Evolutionary conservation across 2,329 filamentous ascomycete species (phyloP).

Genomic region (Cylindrodendrum hubeiense): DNA sequence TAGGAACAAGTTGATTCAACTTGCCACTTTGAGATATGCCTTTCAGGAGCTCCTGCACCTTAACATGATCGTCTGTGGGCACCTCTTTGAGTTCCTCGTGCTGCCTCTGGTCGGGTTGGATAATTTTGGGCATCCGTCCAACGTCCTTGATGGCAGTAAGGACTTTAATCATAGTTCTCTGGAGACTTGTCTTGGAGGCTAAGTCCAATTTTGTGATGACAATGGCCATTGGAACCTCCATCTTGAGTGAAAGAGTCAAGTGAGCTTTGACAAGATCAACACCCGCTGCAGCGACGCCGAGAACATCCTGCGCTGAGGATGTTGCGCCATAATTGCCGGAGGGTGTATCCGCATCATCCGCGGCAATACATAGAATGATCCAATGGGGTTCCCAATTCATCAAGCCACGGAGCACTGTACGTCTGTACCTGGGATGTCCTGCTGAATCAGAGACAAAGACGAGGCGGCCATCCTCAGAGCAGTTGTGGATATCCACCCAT

Average conservation of each 20-base stretch:
- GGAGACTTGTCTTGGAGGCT: conserved; percentile 79
- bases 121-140: conserved; percentile 79
- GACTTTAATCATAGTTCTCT: conserved; percentile 77
- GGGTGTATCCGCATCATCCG: conserved; percentile 73
- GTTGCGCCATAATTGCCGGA: conserved; percentile 53
- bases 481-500: conserved; percentile 94
- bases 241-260: conserved; percentile 84
- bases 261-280: conserved; percentile 83
- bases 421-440: conserved; percentile 88
- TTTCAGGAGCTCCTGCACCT: conserved; percentile 68
- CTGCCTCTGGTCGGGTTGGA: conserved; percentile 68
- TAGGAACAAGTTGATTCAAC: conserved; percentile 74
- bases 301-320: conserved; percentile 62
- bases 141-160: conserved; percentile 82
- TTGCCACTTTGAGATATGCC: conserved; percentile 59
- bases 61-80: conserved; percentile 65
- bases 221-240: conserved; percentile 82
- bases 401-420: conserved; percentile 90
- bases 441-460: conserved; percentile 94
- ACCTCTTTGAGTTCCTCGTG: conserved; percentile 68
- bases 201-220: conserved; percentile 93
- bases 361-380: conserved; percentile 88
- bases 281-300: conserved; percentile 65
- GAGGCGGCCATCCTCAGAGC: conserved; percentile 78
- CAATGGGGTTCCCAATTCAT: conserved; percentile 97